Conservation (phyloP, 306 rosid genomes). For the Cyclanthera cordifolia region DNA sequence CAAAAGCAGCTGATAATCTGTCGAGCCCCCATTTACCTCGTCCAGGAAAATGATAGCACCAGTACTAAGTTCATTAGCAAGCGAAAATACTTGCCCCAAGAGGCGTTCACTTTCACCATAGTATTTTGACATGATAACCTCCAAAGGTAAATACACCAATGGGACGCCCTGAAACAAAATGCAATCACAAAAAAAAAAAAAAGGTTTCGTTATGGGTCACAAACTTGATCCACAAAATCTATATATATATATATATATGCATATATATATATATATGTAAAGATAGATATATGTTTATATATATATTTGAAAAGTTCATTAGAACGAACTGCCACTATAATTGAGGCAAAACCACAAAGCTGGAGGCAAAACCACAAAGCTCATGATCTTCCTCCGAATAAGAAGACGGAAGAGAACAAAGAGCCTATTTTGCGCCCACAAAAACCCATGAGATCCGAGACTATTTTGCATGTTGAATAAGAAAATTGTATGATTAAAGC, state of each 20-base stretch:
- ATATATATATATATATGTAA: too few relatives aligned
- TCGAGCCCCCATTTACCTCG: slow-evolving; percentile 40
- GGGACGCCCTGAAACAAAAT: slow-evolving; percentile 64
- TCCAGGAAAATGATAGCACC: slow-evolving; percentile 87
- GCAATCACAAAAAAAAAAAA: too few relatives aligned
- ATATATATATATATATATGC: too few relatives aligned
- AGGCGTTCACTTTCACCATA: slow-evolving; percentile 87
- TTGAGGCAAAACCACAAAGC: too few relatives aligned
- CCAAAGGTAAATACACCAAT: slow-evolving; percentile 76
- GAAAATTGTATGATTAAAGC: neutral
- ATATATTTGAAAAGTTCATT: too few relatives aligned
- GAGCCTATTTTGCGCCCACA: too few relatives aligned
- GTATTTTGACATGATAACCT: slow-evolving; percentile 69
- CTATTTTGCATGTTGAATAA: neutral
- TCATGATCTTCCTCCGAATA: too few relatives aligned
- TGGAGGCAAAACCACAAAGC: too few relatives aligned
- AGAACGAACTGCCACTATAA: too few relatives aligned
- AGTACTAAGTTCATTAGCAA: slow-evolving; percentile 53
- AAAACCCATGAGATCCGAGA: neutral
- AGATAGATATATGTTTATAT: too few relatives aligned
- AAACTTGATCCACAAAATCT: neutral
- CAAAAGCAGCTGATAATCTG: neutral
- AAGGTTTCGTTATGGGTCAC: neutral
- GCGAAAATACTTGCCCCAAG: slow-evolving; percentile 67
- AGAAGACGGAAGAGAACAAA: too few relatives aligned